Conservation (phyloP, 352 stramenopile genomes). For the Phytophthora quininea region DNA sequence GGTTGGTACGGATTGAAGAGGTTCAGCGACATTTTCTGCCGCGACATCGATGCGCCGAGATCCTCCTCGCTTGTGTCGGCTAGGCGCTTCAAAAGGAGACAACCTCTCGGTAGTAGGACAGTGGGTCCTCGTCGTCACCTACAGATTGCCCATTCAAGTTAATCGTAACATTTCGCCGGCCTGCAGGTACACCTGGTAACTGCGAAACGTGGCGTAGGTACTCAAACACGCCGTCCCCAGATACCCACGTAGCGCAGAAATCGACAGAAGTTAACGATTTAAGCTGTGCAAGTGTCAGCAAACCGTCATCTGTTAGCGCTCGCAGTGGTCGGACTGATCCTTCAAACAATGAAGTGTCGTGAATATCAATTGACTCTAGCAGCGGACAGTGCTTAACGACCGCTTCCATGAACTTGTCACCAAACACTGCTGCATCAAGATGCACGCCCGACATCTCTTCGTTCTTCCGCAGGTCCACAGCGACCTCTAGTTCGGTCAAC, state of each 20-base stretch:
- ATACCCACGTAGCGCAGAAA: conserved; percentile 37
- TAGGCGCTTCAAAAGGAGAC: conserved; percentile 31
- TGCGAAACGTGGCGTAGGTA: conserved; percentile 39
- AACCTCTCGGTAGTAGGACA: conserved; percentile 42
- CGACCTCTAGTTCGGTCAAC: conserved; percentile 41
- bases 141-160: conserved; percentile 38
- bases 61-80: conserved; percentile 20
- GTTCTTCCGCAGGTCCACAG: conserved; percentile 44
- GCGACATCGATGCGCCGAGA: conserved; percentile 12
- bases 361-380: conserved; percentile 33
- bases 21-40: conserved; percentile 27
- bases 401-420: conserved; percentile 43
- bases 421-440: conserved; percentile 42
- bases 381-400: conserved; percentile 31
- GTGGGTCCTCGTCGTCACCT: conserved; percentile 20
- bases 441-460: conserved; percentile 13
- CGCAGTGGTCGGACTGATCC: conserved; percentile 31
- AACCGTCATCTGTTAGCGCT: conserved; percentile 39
- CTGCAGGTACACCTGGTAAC: conserved; percentile 14
- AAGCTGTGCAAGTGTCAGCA: conserved; percentile 40
- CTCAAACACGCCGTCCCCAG: conserved; percentile 43
- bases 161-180: conserved; percentile 20
- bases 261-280: conserved; percentile 33
- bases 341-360: conserved; percentile 33
- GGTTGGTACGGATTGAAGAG: conserved; percentile 29